A percentile compares a stretch with the other conserved stretches of the same genome.
These are phyloP conservation scores for Pogostemon cablin DNA, from an alignment of 257 asterid genomes.

Conservation along the genomic window DNA sequence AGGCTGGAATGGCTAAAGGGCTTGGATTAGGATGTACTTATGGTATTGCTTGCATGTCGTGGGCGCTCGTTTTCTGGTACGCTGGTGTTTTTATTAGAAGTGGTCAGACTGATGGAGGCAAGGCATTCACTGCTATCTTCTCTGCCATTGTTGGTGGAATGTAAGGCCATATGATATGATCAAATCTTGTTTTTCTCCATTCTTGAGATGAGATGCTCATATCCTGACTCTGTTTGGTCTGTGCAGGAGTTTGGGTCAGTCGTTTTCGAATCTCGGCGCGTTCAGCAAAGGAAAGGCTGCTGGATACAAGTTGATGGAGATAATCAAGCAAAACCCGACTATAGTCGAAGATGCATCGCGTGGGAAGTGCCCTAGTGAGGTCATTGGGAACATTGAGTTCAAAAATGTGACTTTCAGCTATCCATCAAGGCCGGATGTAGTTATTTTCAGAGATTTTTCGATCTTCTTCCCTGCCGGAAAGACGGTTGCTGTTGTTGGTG, in stretches of 20 bases:
- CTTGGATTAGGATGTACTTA: constrained; percentile 91
- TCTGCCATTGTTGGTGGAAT: constrained; percentile 95
- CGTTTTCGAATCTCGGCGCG: constrained; percentile 89
- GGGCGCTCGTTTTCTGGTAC: constrained; percentile 98
- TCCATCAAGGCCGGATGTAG: constrained; percentile 90
- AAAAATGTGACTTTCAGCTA: constrained; percentile 82
- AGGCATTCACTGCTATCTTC: constrained; percentile 92
- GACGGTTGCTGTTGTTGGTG: constrained; percentile 88
- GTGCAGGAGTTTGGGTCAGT: constrained; percentile 94
- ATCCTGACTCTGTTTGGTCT: constrained; percentile 22
- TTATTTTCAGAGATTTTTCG: constrained; percentile 81
- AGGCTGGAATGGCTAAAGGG: constrained; percentile 97
- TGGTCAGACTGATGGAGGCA: constrained; percentile 88
- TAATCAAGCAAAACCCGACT: constrained; percentile 69
- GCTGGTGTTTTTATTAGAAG: constrained; percentile 90
- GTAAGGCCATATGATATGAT: constrained; percentile 41
- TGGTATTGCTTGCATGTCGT: constrained; percentile 94
- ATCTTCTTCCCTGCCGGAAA: constrained; percentile 90
- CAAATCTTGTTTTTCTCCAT: background rate
- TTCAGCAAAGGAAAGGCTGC: constrained; percentile 94
- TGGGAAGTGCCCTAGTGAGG: constrained; percentile 51
- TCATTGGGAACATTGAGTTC: constrained; percentile 80
- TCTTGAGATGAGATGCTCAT: background rate
- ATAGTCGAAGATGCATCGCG: constrained; percentile 55
- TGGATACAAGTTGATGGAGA: constrained; percentile 79